phyloP scores from a whole-genome alignment of 768 basidiomycete genomes.

The Podaxis sp. region DNA sequence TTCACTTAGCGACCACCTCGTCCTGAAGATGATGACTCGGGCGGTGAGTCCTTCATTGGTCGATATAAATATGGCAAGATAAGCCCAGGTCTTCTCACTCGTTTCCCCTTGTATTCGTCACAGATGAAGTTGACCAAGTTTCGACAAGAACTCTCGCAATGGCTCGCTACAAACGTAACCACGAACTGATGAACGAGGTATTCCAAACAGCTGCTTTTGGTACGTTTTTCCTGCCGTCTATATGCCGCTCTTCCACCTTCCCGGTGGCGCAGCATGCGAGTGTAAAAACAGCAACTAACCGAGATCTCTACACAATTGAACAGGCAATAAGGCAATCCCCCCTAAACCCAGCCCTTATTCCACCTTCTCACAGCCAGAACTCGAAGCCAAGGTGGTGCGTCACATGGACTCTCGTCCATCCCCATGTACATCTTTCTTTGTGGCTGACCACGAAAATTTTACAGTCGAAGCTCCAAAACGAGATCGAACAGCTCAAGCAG shows the following conservation, averaged over 20 bases:
- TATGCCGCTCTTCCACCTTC: neutral
- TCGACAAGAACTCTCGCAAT: constrained; percentile 72
- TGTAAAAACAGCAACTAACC: constrained; percentile 1
- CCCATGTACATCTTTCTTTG: neutral
- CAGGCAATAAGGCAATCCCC: constrained; percentile 46
- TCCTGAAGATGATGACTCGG: constrained; percentile 64
- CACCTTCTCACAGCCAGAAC: constrained; percentile 56
- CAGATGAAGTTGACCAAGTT: constrained; percentile 69
- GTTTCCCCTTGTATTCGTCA: neutral
- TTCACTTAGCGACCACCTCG: constrained; percentile 35
- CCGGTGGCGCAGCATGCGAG: neutral
- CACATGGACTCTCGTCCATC: neutral
- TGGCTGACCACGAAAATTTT: neutral
- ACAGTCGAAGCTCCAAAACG: constrained; percentile 57
- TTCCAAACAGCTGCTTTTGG: constrained; percentile 75
- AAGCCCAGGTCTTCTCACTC: constrained; percentile 1
- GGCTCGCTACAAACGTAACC: constrained; percentile 75
- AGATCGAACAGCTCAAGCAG: constrained; percentile 55
- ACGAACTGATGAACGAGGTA: constrained; percentile 83
- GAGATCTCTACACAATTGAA: neutral
- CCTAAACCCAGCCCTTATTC: constrained; percentile 50
- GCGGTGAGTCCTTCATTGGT: constrained; percentile 38
- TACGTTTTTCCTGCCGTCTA: constrained; percentile 19
- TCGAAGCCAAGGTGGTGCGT: constrained; percentile 59
- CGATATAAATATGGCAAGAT: neutral